A percentile compares a stretch with the other conserved stretches of the same genome.
Conservation (phyloP, 345 rosid species). For the Dipteronia dyeriana region DNA sequence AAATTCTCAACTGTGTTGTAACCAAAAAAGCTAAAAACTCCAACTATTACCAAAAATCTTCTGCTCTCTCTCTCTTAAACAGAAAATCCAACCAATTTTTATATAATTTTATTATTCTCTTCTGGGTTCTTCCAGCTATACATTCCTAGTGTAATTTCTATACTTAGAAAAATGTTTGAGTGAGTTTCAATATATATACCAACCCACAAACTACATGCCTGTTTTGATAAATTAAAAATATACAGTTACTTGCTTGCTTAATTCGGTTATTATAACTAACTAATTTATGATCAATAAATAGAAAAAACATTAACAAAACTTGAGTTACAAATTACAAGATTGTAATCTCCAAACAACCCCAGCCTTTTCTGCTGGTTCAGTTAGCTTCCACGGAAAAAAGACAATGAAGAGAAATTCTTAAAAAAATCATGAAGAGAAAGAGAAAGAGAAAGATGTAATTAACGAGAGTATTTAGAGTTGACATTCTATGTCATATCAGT, state of each 20-base stretch:
- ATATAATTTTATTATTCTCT: not conserved
- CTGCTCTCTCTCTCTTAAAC: not conserved
- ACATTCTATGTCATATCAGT: not conserved
- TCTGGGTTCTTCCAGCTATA: constrained; percentile 8
- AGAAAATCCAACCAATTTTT: not conserved
- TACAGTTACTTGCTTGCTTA: not conserved
- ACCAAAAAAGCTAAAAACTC: not conserved
- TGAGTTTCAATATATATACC: not conserved
- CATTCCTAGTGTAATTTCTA: constrained; percentile 8
- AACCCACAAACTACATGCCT: not conserved
- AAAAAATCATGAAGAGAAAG: not conserved
- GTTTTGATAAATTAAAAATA: no score
- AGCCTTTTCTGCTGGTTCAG: not conserved
- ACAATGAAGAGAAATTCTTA: not conserved
- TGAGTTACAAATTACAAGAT: not conserved
- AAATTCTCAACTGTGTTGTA: not conserved
- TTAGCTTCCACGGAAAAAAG: not conserved
- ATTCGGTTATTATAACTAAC: not conserved
- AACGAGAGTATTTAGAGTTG: not conserved
- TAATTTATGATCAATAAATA: not conserved
- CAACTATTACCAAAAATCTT: constrained; percentile 9
- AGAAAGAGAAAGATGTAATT: not conserved
- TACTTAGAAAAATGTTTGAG: not conserved
- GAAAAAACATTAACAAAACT: not conserved
- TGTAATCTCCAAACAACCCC: not conserved